Evolutionary conservation across 148 eudicot genomes (phyloP).

Genomic region (Selenicereus undatus): DNA sequence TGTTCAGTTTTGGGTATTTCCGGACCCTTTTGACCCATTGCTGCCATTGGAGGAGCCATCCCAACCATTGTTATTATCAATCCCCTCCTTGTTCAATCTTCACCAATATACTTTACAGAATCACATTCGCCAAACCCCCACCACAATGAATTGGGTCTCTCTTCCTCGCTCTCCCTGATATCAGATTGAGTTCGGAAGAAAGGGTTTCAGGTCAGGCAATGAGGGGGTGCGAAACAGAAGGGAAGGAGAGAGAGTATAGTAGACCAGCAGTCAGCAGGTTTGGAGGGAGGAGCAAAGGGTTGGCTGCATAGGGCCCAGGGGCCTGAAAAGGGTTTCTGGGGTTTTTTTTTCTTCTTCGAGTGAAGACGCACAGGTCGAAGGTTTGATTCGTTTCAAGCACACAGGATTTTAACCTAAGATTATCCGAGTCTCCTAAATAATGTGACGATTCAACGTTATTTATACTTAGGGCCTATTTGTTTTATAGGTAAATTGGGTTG

Average conservation of each 20-base stretch:
- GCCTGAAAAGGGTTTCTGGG: constrained; percentile 34
- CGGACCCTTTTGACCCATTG: constrained; percentile 16
- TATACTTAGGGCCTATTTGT: no score
- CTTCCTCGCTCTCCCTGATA: background rate
- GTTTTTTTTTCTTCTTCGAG: background rate
- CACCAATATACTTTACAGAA: background rate
- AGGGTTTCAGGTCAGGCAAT: constrained; percentile 24
- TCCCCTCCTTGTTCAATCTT: background rate
- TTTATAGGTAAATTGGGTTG: no score
- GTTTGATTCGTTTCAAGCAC: no score
- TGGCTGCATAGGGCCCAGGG: constrained; percentile 9
- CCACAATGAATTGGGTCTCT: background rate
- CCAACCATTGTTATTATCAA: constrained; percentile 24
- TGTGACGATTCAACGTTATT: no score
- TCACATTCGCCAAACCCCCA: background rate
- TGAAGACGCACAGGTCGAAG: no score
- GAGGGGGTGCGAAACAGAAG: background rate
- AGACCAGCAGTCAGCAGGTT: background rate
- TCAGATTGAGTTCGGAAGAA: background rate
- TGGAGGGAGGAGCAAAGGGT: background rate
- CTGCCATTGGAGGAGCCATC: constrained; percentile 21
- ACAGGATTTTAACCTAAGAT: no score
- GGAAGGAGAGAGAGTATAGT: background rate
- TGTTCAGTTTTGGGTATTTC: constrained; percentile 35
- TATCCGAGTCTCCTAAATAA: no score